Percentiles rank a stretch among this genome's conserved stretches.
These are phyloP conservation scores for Pulveroboletus ravenelii DNA, from an alignment of 768 basidiomycete genomes.

Conservation along the genomic window DNA sequence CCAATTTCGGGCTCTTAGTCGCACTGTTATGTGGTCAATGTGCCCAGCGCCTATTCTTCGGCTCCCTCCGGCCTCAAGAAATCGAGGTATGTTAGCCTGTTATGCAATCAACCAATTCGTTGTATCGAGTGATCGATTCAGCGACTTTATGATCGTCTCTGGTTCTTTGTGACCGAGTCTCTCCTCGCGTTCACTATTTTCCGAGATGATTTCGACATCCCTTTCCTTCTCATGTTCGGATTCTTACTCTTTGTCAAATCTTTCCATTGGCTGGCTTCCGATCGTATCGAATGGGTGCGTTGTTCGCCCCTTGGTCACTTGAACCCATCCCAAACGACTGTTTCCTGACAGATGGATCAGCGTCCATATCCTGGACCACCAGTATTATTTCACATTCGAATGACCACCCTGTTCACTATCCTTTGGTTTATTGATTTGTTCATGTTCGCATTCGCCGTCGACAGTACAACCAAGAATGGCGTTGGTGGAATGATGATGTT, in stretches of 20 bases:
- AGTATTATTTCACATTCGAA: constrained; percentile 78
- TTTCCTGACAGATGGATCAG: constrained; percentile 89
- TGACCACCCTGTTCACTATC: constrained; percentile 67
- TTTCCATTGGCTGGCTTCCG: constrained; percentile 95
- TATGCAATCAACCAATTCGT: neutral
- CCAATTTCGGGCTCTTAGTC: constrained; percentile 82
- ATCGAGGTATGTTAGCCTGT: constrained; percentile 63
- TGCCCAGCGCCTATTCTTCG: constrained; percentile 88
- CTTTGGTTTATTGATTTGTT: constrained; percentile 70
- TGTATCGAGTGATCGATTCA: constrained; percentile 30
- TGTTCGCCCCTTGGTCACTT: neutral
- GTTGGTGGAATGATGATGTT: constrained; percentile 93
- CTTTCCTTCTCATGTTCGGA: constrained; percentile 92
- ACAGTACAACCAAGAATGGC: constrained; percentile 72
- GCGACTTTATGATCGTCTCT: constrained; percentile 92
- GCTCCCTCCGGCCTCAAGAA: constrained; percentile 78
- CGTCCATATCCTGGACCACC: constrained; percentile 82
- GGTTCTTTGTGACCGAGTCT: constrained; percentile 98
- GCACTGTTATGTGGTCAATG: constrained; percentile 72
- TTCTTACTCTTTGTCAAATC: constrained; percentile 92
- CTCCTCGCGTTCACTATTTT: constrained; percentile 96
- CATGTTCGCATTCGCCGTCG: constrained; percentile 76
- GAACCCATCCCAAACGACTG: neutral
- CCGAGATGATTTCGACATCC: constrained; percentile 89
- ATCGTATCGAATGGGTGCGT: constrained; percentile 93